Base-by-base conservation (phyloP, 441 rosid species). In the Francoa sonchifolia region DNA sequence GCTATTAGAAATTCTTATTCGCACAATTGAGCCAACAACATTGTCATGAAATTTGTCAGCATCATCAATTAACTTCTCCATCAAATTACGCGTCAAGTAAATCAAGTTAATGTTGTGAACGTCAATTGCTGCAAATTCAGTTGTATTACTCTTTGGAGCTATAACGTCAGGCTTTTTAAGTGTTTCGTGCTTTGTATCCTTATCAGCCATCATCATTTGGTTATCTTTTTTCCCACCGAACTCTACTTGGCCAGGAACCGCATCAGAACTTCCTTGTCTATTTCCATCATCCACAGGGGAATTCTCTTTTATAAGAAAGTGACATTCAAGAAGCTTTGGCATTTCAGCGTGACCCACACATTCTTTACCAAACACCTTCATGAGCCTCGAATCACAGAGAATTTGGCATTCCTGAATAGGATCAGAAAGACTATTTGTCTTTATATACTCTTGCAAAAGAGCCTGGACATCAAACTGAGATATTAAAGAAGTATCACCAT, bases 71-170 rank as follows among this genome's bases (percentile, higher is more conserved):
- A 92, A 64, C 47, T 53, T 76, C 72, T 79, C 96, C 59, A 87
- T 47, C 58, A 68, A 69, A 66, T 54, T 52, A 42, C 82, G 95
- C 55, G 61, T 77, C 58, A 92, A 51, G 72, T 73, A 92, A 39
- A 92, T 57, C 69, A 92, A 59, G 48, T 67, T 72, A 59, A 84
- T 67, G 50, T 92, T 92, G 67, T 92, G 93, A 54, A 63, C 69
- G 71, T 92, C 94, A 62, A 84, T 67, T 16, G 93, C 94, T 39
- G 99, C 97, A 66, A 61, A 73, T 42, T 79, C 94, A 53, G 75
- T 70, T 30, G 61, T 71, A 55, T 71, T 71, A 44, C 60, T 54
- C 33, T 44, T 67, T 22, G 49, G 54, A 52, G 43, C 71, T 56
- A 52, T 69, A 46, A 58, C 86, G 63, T 66, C 78, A 42, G 42